Evolutionary conservation across 768 basidiomycete species (phyloP), one percentile per base, ranked within the genome.

Genomic region (Tulasnella sp.): DNA sequence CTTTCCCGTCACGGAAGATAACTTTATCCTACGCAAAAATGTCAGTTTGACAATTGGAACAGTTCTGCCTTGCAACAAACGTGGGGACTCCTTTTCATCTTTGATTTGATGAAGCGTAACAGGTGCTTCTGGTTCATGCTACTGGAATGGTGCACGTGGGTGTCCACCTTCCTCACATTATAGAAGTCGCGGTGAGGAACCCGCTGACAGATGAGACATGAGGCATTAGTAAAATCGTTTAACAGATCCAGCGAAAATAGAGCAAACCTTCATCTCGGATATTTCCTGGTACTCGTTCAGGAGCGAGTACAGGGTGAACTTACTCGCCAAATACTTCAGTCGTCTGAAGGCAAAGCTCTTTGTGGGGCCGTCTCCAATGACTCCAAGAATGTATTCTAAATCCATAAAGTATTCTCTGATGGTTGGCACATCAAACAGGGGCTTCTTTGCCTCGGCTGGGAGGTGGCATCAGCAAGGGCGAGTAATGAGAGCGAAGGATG

Each of bases 61-160:
- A 6, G 34, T 5, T 25, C 4, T n/a, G 15, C 15, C 15, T 9
- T n/a, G 15, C 23, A 19, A 65, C 77, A 40, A 57, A 88, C 90
- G 46, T 92, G 66, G 1, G 91, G 84, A 63, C 75, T 81, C 21
- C 80, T 81, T 71, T 91, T 92, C 90, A 96, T 93, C 68, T 94
- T 94, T n/a, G 84, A 82, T 69, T 99, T 99, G 74, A 99, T 97
- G 72, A 99, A 98, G 7, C 96, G 89, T 11, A 99, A 73, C 17
- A 99, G 72, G 71, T 99, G 96, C 69, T 99, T 99, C 69, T 99
- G 96, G 68, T 99, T 99, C 93, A 98, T 97, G 70, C 89, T 88
- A 60, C 93, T 96, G 3, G 94, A 94, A 67, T 98, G 90, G 65
- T 99, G 96, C 27, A 99, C 89, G 69, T 99, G 96, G 6, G 96